A percentile compares a stretch with the other conserved stretches of the same genome.
phyloP scores from a whole-genome alignment of 2,329 filamentous ascomycete species.

The Dactylellina parvicollis region DNA sequence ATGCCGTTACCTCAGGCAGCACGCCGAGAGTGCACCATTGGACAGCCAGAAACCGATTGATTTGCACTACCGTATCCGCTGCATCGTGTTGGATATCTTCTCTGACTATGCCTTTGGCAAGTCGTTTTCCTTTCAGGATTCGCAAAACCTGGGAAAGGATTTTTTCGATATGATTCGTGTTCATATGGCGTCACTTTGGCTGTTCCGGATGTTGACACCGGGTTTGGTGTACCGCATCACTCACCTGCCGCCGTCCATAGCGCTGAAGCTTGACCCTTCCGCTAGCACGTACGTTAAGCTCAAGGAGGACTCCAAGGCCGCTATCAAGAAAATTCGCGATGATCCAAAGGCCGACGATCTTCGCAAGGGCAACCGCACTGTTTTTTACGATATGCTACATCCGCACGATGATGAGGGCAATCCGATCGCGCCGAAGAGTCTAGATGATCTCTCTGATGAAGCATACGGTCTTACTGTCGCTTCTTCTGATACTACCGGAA shows the following conservation, averaged over 20 bases:
- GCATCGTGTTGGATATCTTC: slow-evolving; percentile 31
- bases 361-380: slow-evolving; percentile 23
- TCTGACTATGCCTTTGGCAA: slow-evolving; percentile 39
- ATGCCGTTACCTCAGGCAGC: slow-evolving; percentile 14
- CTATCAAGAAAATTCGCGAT: slow-evolving; percentile 25
- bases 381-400: slow-evolving; percentile 31
- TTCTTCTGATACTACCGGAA: slow-evolving; percentile 33
- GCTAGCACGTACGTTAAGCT: slow-evolving; percentile 27
- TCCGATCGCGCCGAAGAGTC: slow-evolving; percentile 12
- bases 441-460: slow-evolving; percentile 27
- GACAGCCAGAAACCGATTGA: slow-evolving; percentile 19
- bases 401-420: slow-evolving; percentile 30
- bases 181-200: slow-evolving; percentile 21
- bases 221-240: slow-evolving; percentile 21
- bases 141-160: slow-evolving; percentile 28
- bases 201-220: slow-evolving; percentile 28
- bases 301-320: slow-evolving; percentile 23
- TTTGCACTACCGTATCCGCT: slow-evolving; percentile 21
- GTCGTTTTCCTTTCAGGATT: slow-evolving; percentile 31
- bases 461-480: slow-evolving; percentile 31
- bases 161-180: slow-evolving; percentile 34
- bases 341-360: slow-evolving; percentile 18
- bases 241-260: slow-evolving; percentile 14
- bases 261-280: slow-evolving; percentile 13
- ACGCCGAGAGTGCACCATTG: slow-evolving; percentile 9